Base-by-base conservation (phyloP, 2,329 filamentous ascomycete genomes). In the Aspergillus fumigatus region DNA sequence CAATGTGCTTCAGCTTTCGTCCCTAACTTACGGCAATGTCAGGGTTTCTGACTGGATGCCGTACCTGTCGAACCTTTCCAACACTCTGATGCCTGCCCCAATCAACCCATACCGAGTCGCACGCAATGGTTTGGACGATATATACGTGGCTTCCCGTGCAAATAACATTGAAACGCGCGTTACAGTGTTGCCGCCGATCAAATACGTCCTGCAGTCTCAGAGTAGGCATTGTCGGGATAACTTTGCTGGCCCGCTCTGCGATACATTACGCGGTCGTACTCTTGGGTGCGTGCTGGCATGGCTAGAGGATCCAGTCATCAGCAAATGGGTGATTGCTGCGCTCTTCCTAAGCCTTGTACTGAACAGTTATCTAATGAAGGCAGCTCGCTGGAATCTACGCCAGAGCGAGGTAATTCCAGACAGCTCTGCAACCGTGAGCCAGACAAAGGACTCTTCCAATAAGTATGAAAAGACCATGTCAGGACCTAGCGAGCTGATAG, bases 351-450 rank as follows among this genome's bases (percentile, higher is more conserved):
- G 94, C 69, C 86, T 99, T 40, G 89, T 92, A 4, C 81, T 99
- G 38, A 99, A 99, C 69, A 94, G 94, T 10, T 99, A 99, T 70
- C 84, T 99, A 2, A 99, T 99, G 81, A 99, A 99, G 65, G 93
- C 92, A 11, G 94, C 94, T 17, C 84, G 94, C 66, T 96, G 91
- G 92, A 92, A 91, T 56, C 94, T 97, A 78, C 96, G 97, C 76
- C 93, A 97, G 59, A 88, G 92, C 29, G 74, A 80, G 79, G 75
- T 80, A 17, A 77, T 80, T 1, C 80, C 79, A n/a, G 76, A 84
- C 27, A 80, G 83, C 38, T 65, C 68, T 50, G 68, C 70, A 51
- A 64, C 69, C 7, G 65, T 65, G 29, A 59, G 58, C 19, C 67
- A 70, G 41, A 70, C 73, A 3, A 68, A 62, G 51, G 29, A 11